These are phyloP conservation scores for Collybiopsis confluens DNA, from an alignment of 768 basidiomycete species.

Conservation along the genomic window DNA sequence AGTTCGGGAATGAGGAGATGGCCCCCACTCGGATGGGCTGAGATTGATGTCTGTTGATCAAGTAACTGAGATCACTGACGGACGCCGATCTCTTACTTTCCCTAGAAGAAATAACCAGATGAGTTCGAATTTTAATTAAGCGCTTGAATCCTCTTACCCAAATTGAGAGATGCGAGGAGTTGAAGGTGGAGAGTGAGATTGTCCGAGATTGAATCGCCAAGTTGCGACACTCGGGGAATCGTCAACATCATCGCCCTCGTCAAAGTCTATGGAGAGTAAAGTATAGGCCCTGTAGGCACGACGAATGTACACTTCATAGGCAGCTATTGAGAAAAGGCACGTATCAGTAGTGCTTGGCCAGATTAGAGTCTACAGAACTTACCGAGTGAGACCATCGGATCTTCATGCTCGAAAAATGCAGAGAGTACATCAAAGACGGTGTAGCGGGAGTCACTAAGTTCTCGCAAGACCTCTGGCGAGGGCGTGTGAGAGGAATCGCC, in stretches of 20 bases:
- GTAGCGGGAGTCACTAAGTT: constrained; percentile 93
- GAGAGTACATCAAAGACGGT: constrained; percentile 97
- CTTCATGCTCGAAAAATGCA: constrained; percentile 86
- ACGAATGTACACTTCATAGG: constrained; percentile 93
- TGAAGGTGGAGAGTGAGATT: constrained; percentile 79
- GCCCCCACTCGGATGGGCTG: constrained; percentile 90
- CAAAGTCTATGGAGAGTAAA: constrained; percentile 88
- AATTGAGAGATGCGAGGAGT: constrained; percentile 60
- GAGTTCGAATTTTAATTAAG: not conserved
- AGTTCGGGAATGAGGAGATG: constrained; percentile 84
- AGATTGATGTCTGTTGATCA: constrained; percentile 80
- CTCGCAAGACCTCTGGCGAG: constrained; percentile 80
- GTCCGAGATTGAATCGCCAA: constrained; percentile 95
- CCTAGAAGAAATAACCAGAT: constrained; percentile 23
- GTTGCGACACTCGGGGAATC: constrained; percentile 77
- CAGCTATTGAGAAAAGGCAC: constrained; percentile 47
- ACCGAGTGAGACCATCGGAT: constrained; percentile 84
- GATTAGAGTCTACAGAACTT: constrained; percentile 18
- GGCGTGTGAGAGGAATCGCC: constrained; percentile 49
- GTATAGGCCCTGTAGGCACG: constrained; percentile 95
- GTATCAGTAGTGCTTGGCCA: not conserved
- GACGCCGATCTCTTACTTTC: constrained; percentile 80
- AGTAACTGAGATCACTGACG: constrained; percentile 92
- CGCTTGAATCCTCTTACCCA: constrained; percentile 31
- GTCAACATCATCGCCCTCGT: constrained; percentile 82